Conservation (phyloP, 164 flowering plant genomes). For the Vitis vinifera region DNA sequence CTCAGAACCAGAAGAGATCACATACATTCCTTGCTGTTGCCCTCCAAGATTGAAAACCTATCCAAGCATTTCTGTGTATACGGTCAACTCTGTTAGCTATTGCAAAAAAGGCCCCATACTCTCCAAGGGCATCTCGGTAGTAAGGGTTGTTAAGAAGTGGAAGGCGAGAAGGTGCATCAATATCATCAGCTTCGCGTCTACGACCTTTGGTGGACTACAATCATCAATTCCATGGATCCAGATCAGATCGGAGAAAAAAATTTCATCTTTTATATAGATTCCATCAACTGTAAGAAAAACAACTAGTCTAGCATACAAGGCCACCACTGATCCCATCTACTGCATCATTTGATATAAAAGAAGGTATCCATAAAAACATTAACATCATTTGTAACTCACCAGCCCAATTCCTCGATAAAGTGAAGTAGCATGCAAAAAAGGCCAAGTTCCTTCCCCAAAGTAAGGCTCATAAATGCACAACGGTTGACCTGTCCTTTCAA, state of each 20-base stretch:
- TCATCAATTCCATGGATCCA: slow-evolving; percentile 13
- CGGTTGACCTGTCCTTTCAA: slow-evolving; percentile 95
- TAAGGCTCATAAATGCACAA: slow-evolving; percentile 92
- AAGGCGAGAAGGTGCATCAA: slow-evolving; percentile 92
- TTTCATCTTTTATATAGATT: not conserved
- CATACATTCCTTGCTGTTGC: slow-evolving; percentile 80
- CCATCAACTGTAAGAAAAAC: not conserved
- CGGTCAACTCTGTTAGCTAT: slow-evolving; percentile 87
- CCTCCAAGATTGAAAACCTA: slow-evolving; percentile 98
- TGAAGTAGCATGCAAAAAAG: slow-evolving; percentile 73
- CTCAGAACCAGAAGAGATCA: not conserved
- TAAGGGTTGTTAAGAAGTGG: slow-evolving; percentile 70
- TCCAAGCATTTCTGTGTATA: slow-evolving; percentile 96
- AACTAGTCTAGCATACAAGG: no score
- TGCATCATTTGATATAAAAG: not conserved
- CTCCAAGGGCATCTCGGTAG: slow-evolving; percentile 80
- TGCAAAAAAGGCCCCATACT: slow-evolving; percentile 88
- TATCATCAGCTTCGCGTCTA: slow-evolving; percentile 78
- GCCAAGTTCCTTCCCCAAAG: slow-evolving; percentile 91
- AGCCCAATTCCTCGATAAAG: slow-evolving; percentile 93
- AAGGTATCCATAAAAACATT: not conserved
- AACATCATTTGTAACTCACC: slow-evolving; percentile 47
- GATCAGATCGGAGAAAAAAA: slow-evolving; percentile 11
- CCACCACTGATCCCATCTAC: no score
- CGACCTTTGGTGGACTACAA: slow-evolving; percentile 85